These are phyloP conservation scores for Penicillium ochrochloron DNA, from an alignment of 495 filamentous ascomycete genomes.

Conservation along the genomic window DNA sequence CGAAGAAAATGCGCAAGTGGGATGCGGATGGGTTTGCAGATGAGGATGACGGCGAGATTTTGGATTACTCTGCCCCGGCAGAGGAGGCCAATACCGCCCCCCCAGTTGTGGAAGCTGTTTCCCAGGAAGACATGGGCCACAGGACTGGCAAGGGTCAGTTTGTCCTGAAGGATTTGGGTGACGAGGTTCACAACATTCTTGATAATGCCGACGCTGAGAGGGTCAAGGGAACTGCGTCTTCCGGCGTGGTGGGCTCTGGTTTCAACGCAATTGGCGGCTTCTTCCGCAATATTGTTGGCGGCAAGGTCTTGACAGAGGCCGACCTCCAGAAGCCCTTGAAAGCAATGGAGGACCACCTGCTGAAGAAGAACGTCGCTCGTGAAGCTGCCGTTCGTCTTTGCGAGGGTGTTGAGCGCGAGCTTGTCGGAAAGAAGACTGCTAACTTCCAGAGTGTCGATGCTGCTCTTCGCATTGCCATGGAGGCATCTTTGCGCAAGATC, in stretches of 20 bases:
- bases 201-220: constrained; percentile 69
- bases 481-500: constrained; percentile 88
- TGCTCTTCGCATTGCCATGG: constrained; percentile 81
- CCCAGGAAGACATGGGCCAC: constrained; percentile 79
- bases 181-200: constrained; percentile 90
- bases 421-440: constrained; percentile 88
- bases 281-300: constrained; percentile 92
- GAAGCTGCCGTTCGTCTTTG: constrained; percentile 92
- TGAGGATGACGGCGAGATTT: constrained; percentile 76
- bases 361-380: constrained; percentile 94
- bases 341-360: constrained; percentile 92
- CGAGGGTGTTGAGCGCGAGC: constrained; percentile 85
- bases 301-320: constrained; percentile 83
- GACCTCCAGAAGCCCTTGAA: constrained; percentile 91
- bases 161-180: constrained; percentile 88
- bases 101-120: constrained; percentile 69
- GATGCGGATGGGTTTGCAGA: constrained; percentile 86
- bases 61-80: constrained; percentile 82
- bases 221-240: constrained; percentile 49
- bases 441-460: constrained; percentile 91
- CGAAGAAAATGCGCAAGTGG: constrained; percentile 89
- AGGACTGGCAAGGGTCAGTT: constrained; percentile 88
- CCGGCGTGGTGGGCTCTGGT: constrained; percentile 75
- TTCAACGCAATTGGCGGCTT: constrained; percentile 81
- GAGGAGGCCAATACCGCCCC: constrained; percentile 57